Evolutionary conservation across 495 filamentous ascomycete species (phyloP).

Genomic region (Tuber borchii): DNA sequence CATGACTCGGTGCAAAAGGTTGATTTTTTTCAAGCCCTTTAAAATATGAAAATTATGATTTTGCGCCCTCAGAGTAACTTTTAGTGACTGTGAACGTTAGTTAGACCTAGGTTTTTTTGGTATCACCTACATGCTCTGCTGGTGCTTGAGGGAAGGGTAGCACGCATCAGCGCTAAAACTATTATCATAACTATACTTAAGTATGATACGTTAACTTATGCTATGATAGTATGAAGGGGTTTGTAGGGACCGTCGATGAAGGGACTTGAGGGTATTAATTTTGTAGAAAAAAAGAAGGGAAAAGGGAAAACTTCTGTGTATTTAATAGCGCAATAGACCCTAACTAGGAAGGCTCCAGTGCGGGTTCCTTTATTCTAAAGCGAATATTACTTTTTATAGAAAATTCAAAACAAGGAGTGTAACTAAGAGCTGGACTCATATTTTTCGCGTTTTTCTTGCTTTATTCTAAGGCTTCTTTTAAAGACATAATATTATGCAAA

Average conservation of each 20-base stretch:
- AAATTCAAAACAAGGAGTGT: not conserved
- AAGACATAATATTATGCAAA: not conserved
- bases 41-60: not conserved
- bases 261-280: not conserved
- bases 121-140: not conserved
- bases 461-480: not conserved
- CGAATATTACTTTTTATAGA: not conserved
- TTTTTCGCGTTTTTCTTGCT: not conserved
- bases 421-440: not conserved
- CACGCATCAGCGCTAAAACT: not conserved
- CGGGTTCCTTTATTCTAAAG: not conserved
- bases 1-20: not conserved
- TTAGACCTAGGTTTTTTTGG: not conserved
- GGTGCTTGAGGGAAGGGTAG: not conserved
- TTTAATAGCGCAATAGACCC: not conserved
- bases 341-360: not conserved
- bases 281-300: not conserved
- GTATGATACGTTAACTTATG: not conserved
- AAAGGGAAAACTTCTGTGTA: not conserved
- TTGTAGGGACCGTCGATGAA: not conserved
- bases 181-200: not conserved
- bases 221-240: not conserved
- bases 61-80: not conserved
- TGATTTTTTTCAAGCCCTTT: not conserved
- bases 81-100: not conserved